Evolutionary conservation across 768 basidiomycete genomes (phyloP).

Genomic region (Phlegmacium glaucopus): DNA sequence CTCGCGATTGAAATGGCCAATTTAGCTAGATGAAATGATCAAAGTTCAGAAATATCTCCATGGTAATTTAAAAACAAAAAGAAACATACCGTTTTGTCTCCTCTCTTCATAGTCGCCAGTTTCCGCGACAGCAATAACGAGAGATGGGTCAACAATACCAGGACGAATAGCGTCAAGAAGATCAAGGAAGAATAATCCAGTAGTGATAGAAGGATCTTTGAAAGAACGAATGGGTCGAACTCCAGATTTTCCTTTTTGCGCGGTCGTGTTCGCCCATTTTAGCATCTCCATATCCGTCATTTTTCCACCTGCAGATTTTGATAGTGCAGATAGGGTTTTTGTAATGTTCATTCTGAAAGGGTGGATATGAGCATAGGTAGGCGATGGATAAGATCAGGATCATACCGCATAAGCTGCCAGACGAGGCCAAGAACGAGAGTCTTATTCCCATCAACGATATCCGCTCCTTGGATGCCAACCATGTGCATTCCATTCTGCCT

Average conservation of each 20-base stretch:
- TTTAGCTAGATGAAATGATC: conserved; percentile 63
- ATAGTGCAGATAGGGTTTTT: conserved; percentile 80
- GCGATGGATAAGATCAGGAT: conserved; percentile 1
- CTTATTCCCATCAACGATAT: conserved; percentile 91
- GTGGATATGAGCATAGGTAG: neutral
- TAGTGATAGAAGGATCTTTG: conserved; percentile 88
- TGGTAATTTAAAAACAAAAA: neutral
- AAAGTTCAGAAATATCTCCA: conserved; percentile 6
- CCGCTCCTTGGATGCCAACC: conserved; percentile 96
- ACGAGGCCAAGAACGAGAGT: conserved; percentile 94
- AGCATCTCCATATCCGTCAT: conserved; percentile 92
- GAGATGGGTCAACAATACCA: conserved; percentile 88
- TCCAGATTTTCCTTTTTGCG: conserved; percentile 61
- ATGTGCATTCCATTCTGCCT: conserved; percentile 93
- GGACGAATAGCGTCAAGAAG: conserved; percentile 88
- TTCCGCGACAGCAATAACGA: conserved; percentile 64
- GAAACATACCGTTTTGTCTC: conserved; percentile 78
- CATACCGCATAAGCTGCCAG: conserved; percentile 95
- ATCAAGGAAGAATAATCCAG: conserved; percentile 90
- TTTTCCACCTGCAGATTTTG: conserved; percentile 71
- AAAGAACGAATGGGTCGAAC: conserved; percentile 79
- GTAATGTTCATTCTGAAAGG: conserved; percentile 73
- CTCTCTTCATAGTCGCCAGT: conserved; percentile 80
- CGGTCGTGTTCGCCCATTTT: conserved; percentile 93
- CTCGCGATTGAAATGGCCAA: conserved; percentile 97